Evolutionary conservation across 2,329 filamentous ascomycete species (phyloP), one percentile per base, ranked within the genome.

Genomic region (Talaromyces atroroseus): DNA sequence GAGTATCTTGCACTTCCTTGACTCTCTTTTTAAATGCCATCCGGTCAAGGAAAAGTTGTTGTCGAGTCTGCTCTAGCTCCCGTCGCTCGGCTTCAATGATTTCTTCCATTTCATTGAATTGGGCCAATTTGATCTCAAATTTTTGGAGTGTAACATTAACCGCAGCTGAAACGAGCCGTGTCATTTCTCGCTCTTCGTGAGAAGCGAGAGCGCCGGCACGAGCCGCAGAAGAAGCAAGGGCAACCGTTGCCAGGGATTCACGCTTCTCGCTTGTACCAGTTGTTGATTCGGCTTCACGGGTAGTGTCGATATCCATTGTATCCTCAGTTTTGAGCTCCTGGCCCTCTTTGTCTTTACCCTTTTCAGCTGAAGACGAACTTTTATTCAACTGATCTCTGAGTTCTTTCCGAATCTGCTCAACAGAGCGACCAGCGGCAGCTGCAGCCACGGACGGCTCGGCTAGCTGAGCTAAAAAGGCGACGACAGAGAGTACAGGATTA

Each of bases 181-280:
- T 95, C 84, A 97, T 94, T 74, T 96, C 91, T 57, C 95, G 89
- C 73, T 99, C 94, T 72, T 97, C 92, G 65, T 97, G 91, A 2
- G 92, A 96, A 26, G 92, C 92, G 34, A 99, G 84, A 3, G 88
- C 94, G 7, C 89, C 88, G 1, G 92, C 84, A 59, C 94, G 89
- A 2, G 90, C 91, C 12, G 92, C 92, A 60, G 92, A 88, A 8
- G 92, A 83, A 18, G 90, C 91, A 50, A 99, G 82, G 1, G 92
- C 90, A 56, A 96, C 86, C 29, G 86, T 92, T 6, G 90, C 84
- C 60, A 66, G 74, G 63, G 60, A 77, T 72, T 60, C 74, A 59
- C 80, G 59, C 65, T 78, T 64, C 60, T 71, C 61, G 60, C 76
- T 54, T 64, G 76, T 65, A 79, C 59, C 78, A 61, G 82, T 78